These are phyloP conservation scores for Sambucus nigra DNA, from an alignment of 129 eudicot genomes.

Conservation along the genomic window DNA sequence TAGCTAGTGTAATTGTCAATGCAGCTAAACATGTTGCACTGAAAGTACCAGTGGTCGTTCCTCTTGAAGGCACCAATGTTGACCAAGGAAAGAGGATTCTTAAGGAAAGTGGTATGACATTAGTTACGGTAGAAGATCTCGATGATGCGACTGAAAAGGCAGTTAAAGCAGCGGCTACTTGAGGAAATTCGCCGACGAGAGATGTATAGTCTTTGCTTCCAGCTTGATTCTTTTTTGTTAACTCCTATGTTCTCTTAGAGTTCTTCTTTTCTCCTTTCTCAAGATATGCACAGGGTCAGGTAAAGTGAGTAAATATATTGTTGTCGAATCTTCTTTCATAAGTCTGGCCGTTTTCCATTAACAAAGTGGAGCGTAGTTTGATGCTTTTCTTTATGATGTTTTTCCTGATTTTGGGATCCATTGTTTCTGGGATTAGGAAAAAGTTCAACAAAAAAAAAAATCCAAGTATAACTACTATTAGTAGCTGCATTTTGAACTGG, in stretches of 20 bases:
- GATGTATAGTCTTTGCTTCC: neutral
- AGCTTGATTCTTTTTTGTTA: neutral
- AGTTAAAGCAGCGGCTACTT: conserved; percentile 52
- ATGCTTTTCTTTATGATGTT: neutral
- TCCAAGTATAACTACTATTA: too few relatives aligned
- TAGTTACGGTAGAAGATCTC: conserved; percentile 90
- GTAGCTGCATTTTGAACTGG: too few relatives aligned
- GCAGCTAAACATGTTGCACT: conserved; percentile 90
- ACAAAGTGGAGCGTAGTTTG: neutral
- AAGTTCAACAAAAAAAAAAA: too few relatives aligned
- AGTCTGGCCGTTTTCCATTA: neutral
- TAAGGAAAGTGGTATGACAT: conserved; percentile 89
- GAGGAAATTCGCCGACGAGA: conserved; percentile 6
- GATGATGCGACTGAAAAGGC: conserved; percentile 98
- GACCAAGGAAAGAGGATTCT: conserved; percentile 98
- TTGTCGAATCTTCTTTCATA: neutral
- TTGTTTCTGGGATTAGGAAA: too few relatives aligned
- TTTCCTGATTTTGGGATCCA: too few relatives aligned
- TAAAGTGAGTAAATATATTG: too few relatives aligned
- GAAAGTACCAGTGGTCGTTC: conserved; percentile 89
- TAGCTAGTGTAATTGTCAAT: conserved; percentile 94
- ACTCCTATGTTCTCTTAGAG: neutral
- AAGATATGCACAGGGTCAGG: conserved; percentile 5
- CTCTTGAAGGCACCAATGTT: conserved; percentile 96
- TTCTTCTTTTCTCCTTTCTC: neutral